Base-by-base conservation (phyloP, 2,329 filamentous ascomycete species). In the Hansfordia pulvinata region DNA sequence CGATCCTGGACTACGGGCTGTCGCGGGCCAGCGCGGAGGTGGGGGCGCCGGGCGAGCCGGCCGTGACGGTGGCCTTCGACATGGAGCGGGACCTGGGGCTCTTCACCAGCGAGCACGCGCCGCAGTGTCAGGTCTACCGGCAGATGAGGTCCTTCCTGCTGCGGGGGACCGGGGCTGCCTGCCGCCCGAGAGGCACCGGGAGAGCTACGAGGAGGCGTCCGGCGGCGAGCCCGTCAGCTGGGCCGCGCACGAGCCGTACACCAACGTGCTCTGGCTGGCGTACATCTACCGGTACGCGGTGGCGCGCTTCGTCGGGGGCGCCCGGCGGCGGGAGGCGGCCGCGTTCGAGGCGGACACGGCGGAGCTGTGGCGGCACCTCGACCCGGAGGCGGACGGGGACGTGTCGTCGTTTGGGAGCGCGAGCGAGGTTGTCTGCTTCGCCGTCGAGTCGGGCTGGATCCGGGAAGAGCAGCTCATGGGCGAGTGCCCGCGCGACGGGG, bases 181-280 rank as follows among this genome's bases (percentile, higher is more conserved):
- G 4, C 59, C 61, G 3, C 57, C 64, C 0, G 44, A 55, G 26
- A 46, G 49, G 3, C 64, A 70, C 44, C 46, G 48, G 25, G 54
- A 43, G 4, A 56, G 64, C 0, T 68, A 69, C 36, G 54, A 57
- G 17, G 35, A 43, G 10, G 58, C 58, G 1, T 40, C 60, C 19
- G 51, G 61, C 30, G 63, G 60, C 2, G n/a, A n/a, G n/a, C 46
- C 61, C 4, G 53, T 73, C 8, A 60, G 56, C 2, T 77, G 72
- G 72, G 45, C 53, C 5, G 54, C 49, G 1, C 62, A 66, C 35
- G 58, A 58, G 16, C 69, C 72, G 1, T 76, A 76, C 43, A 74
- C 67, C 4, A 77, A 77, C 34, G 68, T 76, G 2, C 50, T 77
- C 11, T 77, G 72, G 72, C 55, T 77, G 21, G 64, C 68, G 3